These are phyloP conservation scores for Paramecium biaurelia DNA, from an alignment of 73 alveolate genomes.

Conservation along the genomic window DNA sequence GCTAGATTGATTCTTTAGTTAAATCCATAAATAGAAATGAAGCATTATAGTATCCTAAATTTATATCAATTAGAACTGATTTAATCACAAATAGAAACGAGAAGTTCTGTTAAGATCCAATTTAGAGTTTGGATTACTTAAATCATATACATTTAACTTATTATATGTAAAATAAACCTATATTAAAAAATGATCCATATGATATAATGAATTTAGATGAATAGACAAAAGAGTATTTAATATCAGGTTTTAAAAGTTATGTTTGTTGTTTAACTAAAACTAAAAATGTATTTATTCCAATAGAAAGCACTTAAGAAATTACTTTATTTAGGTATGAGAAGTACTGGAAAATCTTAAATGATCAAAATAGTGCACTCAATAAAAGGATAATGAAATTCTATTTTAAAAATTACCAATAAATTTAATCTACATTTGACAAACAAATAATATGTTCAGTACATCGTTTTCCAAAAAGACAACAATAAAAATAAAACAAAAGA, in stretches of 20 bases:
- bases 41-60: neutral
- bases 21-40: neutral
- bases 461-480: neutral
- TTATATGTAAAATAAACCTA: neutral
- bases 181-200: constrained; percentile 20
- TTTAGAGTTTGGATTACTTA: neutral
- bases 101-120: constrained; percentile 23
- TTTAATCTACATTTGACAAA: neutral
- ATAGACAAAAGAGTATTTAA: neutral
- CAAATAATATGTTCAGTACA: neutral
- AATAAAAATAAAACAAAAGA: neutral
- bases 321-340: constrained; percentile 13
- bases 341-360: neutral
- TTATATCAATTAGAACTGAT: neutral
- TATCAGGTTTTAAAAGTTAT: constrained; percentile 25
- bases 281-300: constrained; percentile 36
- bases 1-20: neutral
- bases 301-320: constrained; percentile 44
- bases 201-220: constrained; percentile 31
- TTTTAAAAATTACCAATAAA: neutral
- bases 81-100: constrained; percentile 28
- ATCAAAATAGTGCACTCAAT: neutral
- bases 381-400: constrained; percentile 25
- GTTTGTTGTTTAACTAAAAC: neutral
- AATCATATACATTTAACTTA: constrained; percentile 11